Evolutionary conservation across 73 alveolate species (phyloP), one percentile per base, ranked within the genome.

Genomic region (Stentor coeruleus): DNA sequence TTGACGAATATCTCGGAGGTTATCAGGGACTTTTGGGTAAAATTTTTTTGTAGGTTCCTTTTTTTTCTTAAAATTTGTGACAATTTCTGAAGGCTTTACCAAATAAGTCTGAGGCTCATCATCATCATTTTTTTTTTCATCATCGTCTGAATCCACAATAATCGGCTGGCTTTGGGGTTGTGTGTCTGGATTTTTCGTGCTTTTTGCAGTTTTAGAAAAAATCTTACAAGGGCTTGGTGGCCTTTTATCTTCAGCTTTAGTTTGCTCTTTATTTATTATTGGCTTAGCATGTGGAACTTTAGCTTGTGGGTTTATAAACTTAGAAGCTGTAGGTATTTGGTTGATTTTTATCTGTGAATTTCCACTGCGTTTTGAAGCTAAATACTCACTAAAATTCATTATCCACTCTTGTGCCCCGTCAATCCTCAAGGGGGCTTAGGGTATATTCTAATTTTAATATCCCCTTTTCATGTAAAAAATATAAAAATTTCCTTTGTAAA

Each of bases 1-100:
- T 66, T 66, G n/a, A 28, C 33, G n/a, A 0, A 66, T 33, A 2
- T 66, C 79, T 1, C 39, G 36, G 1, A 66, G 39, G 33, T 66
- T 66, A 20, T 66, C 79, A 66, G 79, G 79, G 39, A 66, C 15
- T 66, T 66, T 66, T 26, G 66, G 66, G 6, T 49, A 20, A 49
- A 49, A 49, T 20, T 49, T 49, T 11, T 49, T 11, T 11, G 66
- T 20, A 6, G 66, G 66, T 11, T 6, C 28, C 20, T 49, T 49
- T 49, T 49, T 49, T n/a, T n/a, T n/a, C 66, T 49, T 49, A 20
- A 11, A 49, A 49, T 49, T 49, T 49, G 66, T 11, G 6, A 49
- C 6, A 49, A 49, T 6, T 49, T 49, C 66, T 49, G 66, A 49
- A 49, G 66, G 66, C 20, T 49, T 49, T 20, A 49, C 66, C 20